Base-by-base conservation (phyloP, 2,329 filamentous ascomycete species). In the Fusarium piperis region DNA sequence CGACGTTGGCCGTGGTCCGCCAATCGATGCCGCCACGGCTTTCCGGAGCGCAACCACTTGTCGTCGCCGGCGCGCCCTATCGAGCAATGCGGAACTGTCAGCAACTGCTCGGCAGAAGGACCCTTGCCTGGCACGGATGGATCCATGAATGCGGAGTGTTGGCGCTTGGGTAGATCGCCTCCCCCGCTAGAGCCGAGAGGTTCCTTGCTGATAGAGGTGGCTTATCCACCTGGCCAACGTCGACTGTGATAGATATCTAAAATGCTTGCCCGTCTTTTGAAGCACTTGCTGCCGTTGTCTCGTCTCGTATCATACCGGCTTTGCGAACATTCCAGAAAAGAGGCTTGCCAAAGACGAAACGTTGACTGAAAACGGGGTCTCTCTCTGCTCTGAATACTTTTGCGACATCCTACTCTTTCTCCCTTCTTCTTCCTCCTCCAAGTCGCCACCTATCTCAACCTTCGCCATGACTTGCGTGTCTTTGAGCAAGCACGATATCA, bases 401-500 rank as follows among this genome's bases (percentile, higher is more conserved):
- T 15, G 48, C 15, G n/a, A 36, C 32, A 36, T 44, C 30, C 44
- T 16, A 64, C 58, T 46, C n/a, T 28, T 38, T 18, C 41, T 38
- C 39, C 33, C 35, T 56, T 26, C 26, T 56, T 26, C 26, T 44
- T 15, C 18, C 9, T 51, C 65, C 20, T 52, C 18, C 41, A 18
- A 58, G 44, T 48, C 41, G 38, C 52, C 53, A 56, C 62, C 74
- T 77, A 57, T 46, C n/a, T 39, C 16, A 60, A 30, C 35, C 33
- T 36, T 30, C 53, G 67, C 36, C 16, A 90, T 90, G 88, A 79
- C 86, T 46, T 77, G 80, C 61, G 76, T 83, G 62, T 78, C 83
- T 15, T 83, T 92, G 64, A 91, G 86, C 77, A 82, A 80, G 51
- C 87, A 87, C 70, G 90, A 92, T 77, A 81, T 89, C 78, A 85